Evolutionary conservation across 129 eudicot species (phyloP), one percentile per base, ranked within the genome.

Genomic region (Artemisia argyi): DNA sequence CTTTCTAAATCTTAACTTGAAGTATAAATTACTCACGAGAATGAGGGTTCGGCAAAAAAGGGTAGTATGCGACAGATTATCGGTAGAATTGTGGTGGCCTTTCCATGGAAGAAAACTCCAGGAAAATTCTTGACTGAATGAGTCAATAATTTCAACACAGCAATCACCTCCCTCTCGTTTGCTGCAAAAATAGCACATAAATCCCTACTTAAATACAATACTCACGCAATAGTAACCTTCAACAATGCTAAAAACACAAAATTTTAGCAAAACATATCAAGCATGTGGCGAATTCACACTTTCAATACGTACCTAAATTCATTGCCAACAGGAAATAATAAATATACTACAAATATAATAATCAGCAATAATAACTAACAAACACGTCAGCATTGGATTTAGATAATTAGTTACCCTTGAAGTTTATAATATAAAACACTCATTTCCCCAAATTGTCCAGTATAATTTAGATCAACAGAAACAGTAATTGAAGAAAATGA

Each of bases 141-240:
- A 17, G 87, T 81, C 65, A 94, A 60, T n/a, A 94, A 86, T 76
- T 86, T 94, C 49, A 94, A 61, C 15, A 88, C 80, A 10, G 97
- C 99, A 74, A 88, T 79, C 61, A 88, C 99, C 73, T 94, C 99
- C 77, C 96, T 85, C 67, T 90, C 96, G 46, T 94, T 94, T 1
- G 86, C 97, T 90, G 71, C 71, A 67, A 58, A 58, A 49, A 30
- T 32, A 52, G 13, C 42, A 62, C 24, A 14, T 11, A 62, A 77
- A 63, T 16, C 42, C 9, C 26, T 60, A 49, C 7, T 76, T 18
- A 68, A 48, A 48, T 48, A 55, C 39, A 47, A 76, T 50, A 49
- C n/a, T 52, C 59, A 65, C 24, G 66, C 57, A 75, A 55, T 39
- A 75, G 60, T 66, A 65, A 65, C 15, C 76, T 44, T 48, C 39